Percentiles rank a stretch among this genome's conserved stretches.
phyloP scores from a whole-genome alignment of 768 basidiomycete genomes.

The Suillus paluster region DNA sequence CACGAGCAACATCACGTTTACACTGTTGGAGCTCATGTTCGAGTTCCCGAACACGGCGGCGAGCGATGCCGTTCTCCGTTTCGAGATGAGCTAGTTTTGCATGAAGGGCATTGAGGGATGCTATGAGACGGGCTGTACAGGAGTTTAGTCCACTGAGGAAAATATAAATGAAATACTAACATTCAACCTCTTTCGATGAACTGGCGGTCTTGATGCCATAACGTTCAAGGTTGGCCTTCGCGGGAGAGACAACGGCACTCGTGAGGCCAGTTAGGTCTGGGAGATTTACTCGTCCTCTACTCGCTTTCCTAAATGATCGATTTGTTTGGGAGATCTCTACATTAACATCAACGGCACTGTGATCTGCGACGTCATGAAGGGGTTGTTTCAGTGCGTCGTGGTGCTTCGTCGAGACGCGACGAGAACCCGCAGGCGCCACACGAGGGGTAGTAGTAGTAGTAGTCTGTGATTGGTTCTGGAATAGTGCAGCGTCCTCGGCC shows the following conservation, averaged over 20 bases:
- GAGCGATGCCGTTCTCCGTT: slow-evolving; percentile 80
- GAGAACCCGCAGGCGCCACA: neutral
- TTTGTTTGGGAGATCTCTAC: slow-evolving; percentile 14
- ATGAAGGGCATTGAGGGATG: slow-evolving; percentile 66
- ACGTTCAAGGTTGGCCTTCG: slow-evolving; percentile 57
- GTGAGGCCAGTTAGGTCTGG: slow-evolving; percentile 89
- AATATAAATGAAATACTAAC: slow-evolving; percentile 39
- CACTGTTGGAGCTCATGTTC: slow-evolving; percentile 86
- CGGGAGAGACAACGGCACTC: slow-evolving; percentile 75
- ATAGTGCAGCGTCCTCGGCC: slow-evolving; percentile 11
- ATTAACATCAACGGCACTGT: slow-evolving; percentile 19
- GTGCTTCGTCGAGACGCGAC: slow-evolving; percentile 13
- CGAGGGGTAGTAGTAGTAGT: slow-evolving; percentile 6
- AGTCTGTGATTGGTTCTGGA: slow-evolving; percentile 6
- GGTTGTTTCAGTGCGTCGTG: neutral
- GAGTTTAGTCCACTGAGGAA: slow-evolving; percentile 1
- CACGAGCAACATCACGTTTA: slow-evolving; percentile 74
- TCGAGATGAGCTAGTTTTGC: slow-evolving; percentile 74
- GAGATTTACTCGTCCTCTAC: slow-evolving; percentile 54
- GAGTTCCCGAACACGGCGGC: slow-evolving; percentile 82
- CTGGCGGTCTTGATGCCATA: slow-evolving; percentile 50
- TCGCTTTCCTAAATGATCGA: slow-evolving; percentile 25
- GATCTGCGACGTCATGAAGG: slow-evolving; percentile 41
- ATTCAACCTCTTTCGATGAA: slow-evolving; percentile 64
- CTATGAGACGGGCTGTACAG: slow-evolving; percentile 58